Evolutionary conservation across 1,284 basidiomycete genomes (phyloP).

Genomic region (Pseudomicrostroma phylloplanum): DNA sequence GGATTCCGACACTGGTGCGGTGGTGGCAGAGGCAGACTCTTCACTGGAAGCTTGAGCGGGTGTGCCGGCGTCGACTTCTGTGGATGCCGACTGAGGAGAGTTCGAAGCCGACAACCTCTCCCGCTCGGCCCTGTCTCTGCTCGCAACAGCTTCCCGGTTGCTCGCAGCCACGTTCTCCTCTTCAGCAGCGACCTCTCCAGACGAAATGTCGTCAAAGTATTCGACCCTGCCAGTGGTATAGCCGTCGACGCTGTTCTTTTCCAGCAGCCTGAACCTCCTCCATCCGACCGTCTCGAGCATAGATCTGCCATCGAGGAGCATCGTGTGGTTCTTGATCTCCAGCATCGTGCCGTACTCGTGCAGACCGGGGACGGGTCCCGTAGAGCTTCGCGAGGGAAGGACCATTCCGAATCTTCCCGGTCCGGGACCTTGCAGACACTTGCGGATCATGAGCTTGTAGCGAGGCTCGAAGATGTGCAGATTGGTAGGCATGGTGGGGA

Average conservation of each 20-base stretch:
- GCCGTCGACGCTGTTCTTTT: constrained; percentile 66
- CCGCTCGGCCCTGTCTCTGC: constrained; percentile 18
- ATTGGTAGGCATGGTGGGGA: constrained; percentile 80
- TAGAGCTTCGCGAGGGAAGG: constrained; percentile 58
- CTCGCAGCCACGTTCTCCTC: constrained; percentile 3
- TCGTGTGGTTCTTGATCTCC: constrained; percentile 76
- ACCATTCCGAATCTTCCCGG: constrained; percentile 76
- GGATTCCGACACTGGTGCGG: neutral
- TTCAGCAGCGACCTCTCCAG: constrained; percentile 19
- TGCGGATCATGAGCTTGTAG: constrained; percentile 84
- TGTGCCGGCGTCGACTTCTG: neutral
- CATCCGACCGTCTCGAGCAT: constrained; percentile 80
- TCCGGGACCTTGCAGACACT: constrained; percentile 64
- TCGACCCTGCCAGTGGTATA: constrained; percentile 82
- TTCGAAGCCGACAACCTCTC: constrained; percentile 1
- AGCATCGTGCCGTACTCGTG: constrained; percentile 83
- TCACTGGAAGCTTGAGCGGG: no score
- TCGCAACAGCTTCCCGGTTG: constrained; percentile 18
- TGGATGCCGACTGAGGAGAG: neutral
- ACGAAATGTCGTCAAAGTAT: constrained; percentile 29
- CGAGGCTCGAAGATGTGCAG: constrained; percentile 87
- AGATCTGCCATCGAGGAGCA: constrained; percentile 80
- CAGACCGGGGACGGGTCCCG: constrained; percentile 51
- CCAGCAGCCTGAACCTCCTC: constrained; percentile 75
- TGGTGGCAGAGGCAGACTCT: neutral